Conservation (phyloP, 2,329 filamentous ascomycete species). For the Endoconidiophora laricicola region DNA sequence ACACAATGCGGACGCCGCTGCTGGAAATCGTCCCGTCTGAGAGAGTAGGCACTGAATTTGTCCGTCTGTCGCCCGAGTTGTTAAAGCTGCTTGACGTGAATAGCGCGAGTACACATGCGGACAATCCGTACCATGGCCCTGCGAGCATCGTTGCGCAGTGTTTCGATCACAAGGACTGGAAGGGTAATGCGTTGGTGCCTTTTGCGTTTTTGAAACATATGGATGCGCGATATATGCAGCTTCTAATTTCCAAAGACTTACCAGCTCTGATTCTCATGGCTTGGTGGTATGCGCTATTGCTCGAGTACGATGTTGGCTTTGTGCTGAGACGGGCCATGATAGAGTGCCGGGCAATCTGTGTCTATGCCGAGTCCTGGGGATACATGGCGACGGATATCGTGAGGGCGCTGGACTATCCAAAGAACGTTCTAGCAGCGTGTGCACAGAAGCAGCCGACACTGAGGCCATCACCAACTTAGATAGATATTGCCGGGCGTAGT, state of each 20-base stretch:
- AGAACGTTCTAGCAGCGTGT: neutral
- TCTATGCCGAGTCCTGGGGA: conserved; percentile 19
- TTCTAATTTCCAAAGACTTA: conserved; percentile 35
- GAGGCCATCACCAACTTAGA: neutral
- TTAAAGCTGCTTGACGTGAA: conserved; percentile 18
- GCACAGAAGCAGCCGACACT: too few relatives aligned
- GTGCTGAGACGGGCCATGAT: conserved; percentile 27
- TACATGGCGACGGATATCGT: neutral
- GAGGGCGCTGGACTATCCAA: conserved; percentile 10
- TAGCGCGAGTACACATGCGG: conserved; percentile 13
- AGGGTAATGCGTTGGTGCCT: conserved; percentile 26
- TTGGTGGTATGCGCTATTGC: conserved; percentile 38
- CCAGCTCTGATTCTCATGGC: conserved; percentile 37
- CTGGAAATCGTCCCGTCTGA: conserved; percentile 10
- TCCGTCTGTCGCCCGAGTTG: conserved; percentile 20
- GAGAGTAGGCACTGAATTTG: conserved; percentile 1
- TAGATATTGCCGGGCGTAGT: neutral
- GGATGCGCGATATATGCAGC: conserved; percentile 24
- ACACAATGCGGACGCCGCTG: conserved; percentile 15
- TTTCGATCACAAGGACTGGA: conserved; percentile 19
- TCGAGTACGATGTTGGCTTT: conserved; percentile 28
- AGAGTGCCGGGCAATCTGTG: conserved; percentile 33
- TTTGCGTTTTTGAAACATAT: conserved; percentile 31
- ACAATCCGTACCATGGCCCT: conserved; percentile 21
- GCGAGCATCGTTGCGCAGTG: conserved; percentile 24